These are phyloP conservation scores for Schwanniomyces etchellsii DNA, from an alignment of 1,139 yeast species.

Conservation along the genomic window DNA sequence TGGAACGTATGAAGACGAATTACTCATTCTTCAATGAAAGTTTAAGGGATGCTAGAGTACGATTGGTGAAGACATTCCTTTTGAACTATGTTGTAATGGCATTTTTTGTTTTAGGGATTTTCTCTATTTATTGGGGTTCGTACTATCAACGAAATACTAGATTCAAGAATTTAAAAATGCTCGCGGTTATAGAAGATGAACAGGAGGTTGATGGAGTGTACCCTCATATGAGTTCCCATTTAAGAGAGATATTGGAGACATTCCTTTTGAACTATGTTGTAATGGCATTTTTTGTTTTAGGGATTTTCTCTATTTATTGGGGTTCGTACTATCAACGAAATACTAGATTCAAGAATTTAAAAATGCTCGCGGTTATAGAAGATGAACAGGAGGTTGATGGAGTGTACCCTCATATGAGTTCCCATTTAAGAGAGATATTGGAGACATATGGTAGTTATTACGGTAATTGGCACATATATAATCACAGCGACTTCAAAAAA, in stretches of 20 bases:
- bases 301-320: constrained; percentile 38
- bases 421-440: constrained; percentile 15
- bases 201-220: constrained; percentile 18
- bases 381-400: constrained; percentile 22
- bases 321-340: constrained; percentile 33
- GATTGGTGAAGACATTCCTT: constrained; percentile 12
- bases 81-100: constrained; percentile 22
- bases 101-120: constrained; percentile 22
- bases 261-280: constrained; percentile 14
- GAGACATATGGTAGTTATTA: constrained; percentile 13
- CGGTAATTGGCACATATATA: constrained; percentile 38
- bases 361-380: constrained; percentile 37
- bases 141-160: constrained; percentile 23
- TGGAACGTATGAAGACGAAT: constrained; percentile 13
- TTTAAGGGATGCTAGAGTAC: constrained; percentile 15
- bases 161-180: constrained; percentile 27
- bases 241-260: constrained; percentile 14
- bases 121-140: constrained; percentile 44
- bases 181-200: constrained; percentile 39
- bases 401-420: constrained; percentile 28
- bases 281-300: constrained; percentile 27
- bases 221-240: constrained; percentile 28
- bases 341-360: constrained; percentile 24
- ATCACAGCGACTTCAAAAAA: constrained; percentile 20
- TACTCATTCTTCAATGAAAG: constrained; percentile 23